A percentile compares a stretch with the other conserved stretches of the same genome.
These are phyloP conservation scores for Ambrosiella cleistominuta DNA, from an alignment of 2,329 filamentous ascomycete species.

Conservation along the genomic window DNA sequence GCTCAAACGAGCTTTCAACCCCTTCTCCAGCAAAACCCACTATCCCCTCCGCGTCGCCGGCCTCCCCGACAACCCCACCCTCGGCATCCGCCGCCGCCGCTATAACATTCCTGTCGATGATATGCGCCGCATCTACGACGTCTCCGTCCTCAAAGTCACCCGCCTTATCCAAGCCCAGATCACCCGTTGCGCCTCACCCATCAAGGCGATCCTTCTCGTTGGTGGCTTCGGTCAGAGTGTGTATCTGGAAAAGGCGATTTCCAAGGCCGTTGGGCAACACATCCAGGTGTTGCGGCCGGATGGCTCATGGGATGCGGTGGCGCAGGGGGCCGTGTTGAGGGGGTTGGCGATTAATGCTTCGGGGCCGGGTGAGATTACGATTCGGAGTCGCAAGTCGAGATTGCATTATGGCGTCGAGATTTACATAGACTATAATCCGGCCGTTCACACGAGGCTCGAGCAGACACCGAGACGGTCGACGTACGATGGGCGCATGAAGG, in stretches of 20 bases:
- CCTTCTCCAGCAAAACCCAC: constrained; percentile 21
- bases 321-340: constrained; percentile 33
- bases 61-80: constrained; percentile 21
- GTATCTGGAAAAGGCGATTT: constrained; percentile 27
- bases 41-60: constrained; percentile 22
- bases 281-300: constrained; percentile 30
- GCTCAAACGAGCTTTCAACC: constrained; percentile 22
- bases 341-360: constrained; percentile 24
- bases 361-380: constrained; percentile 21
- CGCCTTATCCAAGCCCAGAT: constrained; percentile 24
- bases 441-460: constrained; percentile 15
- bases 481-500: neutral
- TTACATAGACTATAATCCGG: constrained; percentile 19
- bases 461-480: neutral
- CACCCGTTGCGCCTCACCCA: constrained; percentile 23
- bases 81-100: constrained; percentile 23
- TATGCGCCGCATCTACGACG: constrained; percentile 21
- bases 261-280: constrained; percentile 19
- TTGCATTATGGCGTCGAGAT: constrained; percentile 27
- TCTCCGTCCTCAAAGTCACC: neutral
- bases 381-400: constrained; percentile 25
- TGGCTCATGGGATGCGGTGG: constrained; percentile 32
- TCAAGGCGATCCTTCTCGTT: constrained; percentile 30
- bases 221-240: constrained; percentile 31
- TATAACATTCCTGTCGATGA: constrained; percentile 23